These are phyloP conservation scores for Zygosaccharomyces gambellarensis DNA, from an alignment of 805 yeast species.

Conservation along the genomic window DNA sequence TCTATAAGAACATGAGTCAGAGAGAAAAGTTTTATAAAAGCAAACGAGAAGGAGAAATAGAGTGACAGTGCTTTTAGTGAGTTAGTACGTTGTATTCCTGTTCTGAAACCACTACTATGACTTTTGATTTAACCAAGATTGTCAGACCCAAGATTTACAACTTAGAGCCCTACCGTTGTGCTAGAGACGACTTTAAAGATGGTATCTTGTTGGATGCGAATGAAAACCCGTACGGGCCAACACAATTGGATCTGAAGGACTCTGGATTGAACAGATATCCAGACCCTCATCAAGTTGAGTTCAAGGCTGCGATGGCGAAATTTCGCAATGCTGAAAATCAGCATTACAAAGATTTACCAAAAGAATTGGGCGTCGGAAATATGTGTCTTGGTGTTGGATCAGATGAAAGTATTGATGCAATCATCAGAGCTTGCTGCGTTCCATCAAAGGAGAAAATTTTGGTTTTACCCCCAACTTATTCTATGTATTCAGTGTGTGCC, in stretches of 20 bases:
- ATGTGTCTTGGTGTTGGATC: constrained; percentile 95
- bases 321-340: constrained; percentile 52
- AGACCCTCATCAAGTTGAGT: constrained; percentile 84
- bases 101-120: constrained; percentile 14
- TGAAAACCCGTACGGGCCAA: constrained; percentile 91
- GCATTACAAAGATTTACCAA: constrained; percentile 17
- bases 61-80: neutral
- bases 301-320: constrained; percentile 66
- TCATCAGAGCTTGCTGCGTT: constrained; percentile 75
- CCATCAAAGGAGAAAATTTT: constrained; percentile 82
- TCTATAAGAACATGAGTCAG: constrained; percentile 7
- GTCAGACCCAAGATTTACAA: constrained; percentile 81
- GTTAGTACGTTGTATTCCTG: neutral
- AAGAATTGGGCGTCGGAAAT: constrained; percentile 53
- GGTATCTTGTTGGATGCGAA: constrained; percentile 93
- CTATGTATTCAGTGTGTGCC: constrained; percentile 93
- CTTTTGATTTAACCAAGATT: constrained; percentile 35
- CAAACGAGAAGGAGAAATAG: neutral
- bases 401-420: constrained; percentile 88
- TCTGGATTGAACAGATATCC: constrained; percentile 89
- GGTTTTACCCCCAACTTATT: constrained; percentile 93
- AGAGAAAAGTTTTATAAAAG: neutral
- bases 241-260: constrained; percentile 43
- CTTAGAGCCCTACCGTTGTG: constrained; percentile 91
- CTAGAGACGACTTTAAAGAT: constrained; percentile 87